These are phyloP conservation scores for Fraxinus excelsior DNA, from an alignment of 257 asterid genomes.

Conservation along the genomic window DNA sequence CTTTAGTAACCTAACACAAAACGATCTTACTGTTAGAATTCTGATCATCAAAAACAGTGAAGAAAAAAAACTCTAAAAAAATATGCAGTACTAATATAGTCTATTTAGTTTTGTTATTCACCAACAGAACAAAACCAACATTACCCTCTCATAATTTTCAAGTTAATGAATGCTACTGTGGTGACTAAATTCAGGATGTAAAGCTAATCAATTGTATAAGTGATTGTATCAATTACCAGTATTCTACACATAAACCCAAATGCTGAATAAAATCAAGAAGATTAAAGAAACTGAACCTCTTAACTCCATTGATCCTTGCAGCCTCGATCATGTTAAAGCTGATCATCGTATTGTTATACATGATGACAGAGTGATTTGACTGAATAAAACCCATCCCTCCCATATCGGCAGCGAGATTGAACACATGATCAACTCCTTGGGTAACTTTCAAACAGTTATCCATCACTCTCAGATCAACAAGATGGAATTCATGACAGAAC, in stretches of 20 bases:
- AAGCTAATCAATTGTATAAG: background rate
- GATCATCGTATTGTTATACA: conserved; percentile 89
- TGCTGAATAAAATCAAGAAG: conserved; percentile 7
- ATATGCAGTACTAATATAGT: background rate
- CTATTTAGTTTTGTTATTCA: background rate
- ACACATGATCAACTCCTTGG: conserved; percentile 66
- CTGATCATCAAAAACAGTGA: background rate
- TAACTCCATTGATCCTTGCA: conserved; percentile 64
- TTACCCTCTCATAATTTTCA: background rate
- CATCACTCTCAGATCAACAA: conserved; percentile 89
- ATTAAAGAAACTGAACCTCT: conserved; percentile 51
- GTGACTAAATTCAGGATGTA: too few species aligned
- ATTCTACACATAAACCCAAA: background rate
- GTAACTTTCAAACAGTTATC: conserved; percentile 82
- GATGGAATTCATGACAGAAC: conserved; percentile 86
- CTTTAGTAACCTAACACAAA: background rate
- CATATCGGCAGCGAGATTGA: conserved; percentile 90
- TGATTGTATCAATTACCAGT: background rate
- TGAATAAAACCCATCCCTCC: conserved; percentile 94
- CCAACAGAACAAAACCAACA: background rate
- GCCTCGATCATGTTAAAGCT: conserved; percentile 92
- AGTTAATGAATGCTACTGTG: background rate
- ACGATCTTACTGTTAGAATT: background rate
- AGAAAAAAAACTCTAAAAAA: background rate
- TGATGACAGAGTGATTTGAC: conserved; percentile 82